Evolutionary conservation across 1,284 basidiomycete species (phyloP).

Genomic region (Boletus semigastroideus): DNA sequence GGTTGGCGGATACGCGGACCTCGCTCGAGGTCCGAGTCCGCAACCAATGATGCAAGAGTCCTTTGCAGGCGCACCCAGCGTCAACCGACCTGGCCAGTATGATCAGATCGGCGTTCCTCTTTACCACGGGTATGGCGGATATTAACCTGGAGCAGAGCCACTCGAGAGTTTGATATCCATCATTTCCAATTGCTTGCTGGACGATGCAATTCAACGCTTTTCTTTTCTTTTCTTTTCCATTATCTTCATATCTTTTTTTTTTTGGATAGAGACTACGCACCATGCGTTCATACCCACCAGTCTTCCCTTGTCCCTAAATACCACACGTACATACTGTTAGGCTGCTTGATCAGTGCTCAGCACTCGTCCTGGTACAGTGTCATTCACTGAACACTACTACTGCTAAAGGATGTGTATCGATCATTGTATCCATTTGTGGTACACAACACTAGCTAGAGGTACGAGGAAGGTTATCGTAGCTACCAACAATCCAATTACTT

Average conservation of each 20-base stretch:
- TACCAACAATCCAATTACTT: constrained; percentile 37
- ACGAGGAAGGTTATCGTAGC: constrained; percentile 37
- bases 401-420: constrained; percentile 11
- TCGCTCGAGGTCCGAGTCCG: constrained; percentile 63
- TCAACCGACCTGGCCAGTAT: constrained; percentile 41
- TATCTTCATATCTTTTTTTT: constrained; percentile 4
- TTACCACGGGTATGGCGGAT: constrained; percentile 52
- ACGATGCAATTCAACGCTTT: constrained; percentile 25
- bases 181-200: constrained; percentile 31
- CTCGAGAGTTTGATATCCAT: background rate
- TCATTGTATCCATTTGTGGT: constrained; percentile 25
- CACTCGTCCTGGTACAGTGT: constrained; percentile 4
- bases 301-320: background rate
- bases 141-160: constrained; percentile 5
- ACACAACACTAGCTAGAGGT: constrained; percentile 24
- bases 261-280: background rate
- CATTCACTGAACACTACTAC: constrained; percentile 2
- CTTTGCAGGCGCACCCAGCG: constrained; percentile 45
- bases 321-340: constrained; percentile 9
- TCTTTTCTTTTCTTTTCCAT: constrained; percentile 1
- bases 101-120: constrained; percentile 55
- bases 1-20: constrained; percentile 76
- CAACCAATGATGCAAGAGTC: constrained; percentile 62
- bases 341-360: constrained; percentile 10
- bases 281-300: constrained; percentile 28